Evolutionary conservation across 495 filamentous ascomycete species (phyloP), one percentile per base, ranked within the genome.

Genomic region (Tuber aestivum): DNA sequence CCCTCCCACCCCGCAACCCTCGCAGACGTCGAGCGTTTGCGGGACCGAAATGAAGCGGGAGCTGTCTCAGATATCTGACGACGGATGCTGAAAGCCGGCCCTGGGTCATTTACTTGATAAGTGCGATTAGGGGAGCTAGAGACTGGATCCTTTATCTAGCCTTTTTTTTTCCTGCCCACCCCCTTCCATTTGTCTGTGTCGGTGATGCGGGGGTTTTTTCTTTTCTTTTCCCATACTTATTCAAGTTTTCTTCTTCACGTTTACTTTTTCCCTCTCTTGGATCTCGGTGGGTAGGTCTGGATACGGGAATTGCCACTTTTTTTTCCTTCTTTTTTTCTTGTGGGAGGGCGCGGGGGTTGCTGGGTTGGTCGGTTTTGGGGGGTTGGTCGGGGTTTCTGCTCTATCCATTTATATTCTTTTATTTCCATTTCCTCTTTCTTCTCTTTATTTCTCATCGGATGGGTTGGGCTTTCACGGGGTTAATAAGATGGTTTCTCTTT

Each of bases 31-130:
- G 70, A 76, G 76, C 61, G 14, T 78, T 12, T 77, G 79, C 38
- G 70, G 73, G 7, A 73, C 72, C 40, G 80, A 82, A 3, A 79
- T 82, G 80, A 82, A 82, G 65, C 65, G 81, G 70, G 81, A 82
- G 56, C 74, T 77, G 69, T 82, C 80, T 50, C 80, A 82, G 48
- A 72, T 81, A 32, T 82, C 80, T 68, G 81, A 82, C 32, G 79
- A 81, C 38, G 79, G 76, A 69, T 74, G 70, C 32, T 38, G 40
- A 45, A 48, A 72, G 3, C 6, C 56, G n/a, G 56, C 27, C 27
- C 21, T 27, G 56, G n/a, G 56, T 65, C 32, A n/a, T 65, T 65
- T 32, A 65, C 32, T 32, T 65, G 32, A 65, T 65, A 32, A 56
- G 23, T 56, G 23, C 20, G 48, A 27, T 56, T 12, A 56, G 27